phyloP scores from a whole-genome alignment of 1,284 basidiomycete genomes.

The Moesziomyces globuligerus region DNA sequence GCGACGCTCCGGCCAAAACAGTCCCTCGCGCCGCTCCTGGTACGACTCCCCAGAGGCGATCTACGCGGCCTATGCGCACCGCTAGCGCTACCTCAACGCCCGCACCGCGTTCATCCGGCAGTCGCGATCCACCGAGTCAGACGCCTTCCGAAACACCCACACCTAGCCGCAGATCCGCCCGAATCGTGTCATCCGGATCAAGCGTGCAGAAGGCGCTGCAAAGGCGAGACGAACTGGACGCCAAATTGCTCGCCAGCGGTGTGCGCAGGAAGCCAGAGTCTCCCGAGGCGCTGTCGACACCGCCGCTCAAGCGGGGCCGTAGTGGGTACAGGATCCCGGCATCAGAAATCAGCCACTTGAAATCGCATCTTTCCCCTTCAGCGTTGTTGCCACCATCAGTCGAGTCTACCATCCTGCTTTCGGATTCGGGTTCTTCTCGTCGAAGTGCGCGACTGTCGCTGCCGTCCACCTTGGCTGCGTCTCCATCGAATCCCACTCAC shows the following conservation, averaged over 20 bases:
- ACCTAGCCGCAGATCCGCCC: slow-evolving; percentile 39
- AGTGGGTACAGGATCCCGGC: too few species aligned
- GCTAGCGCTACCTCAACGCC: neutral
- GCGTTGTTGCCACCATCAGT: neutral
- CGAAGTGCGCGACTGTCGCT: slow-evolving; percentile 28
- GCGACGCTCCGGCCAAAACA: slow-evolving; percentile 6
- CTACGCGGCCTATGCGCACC: neutral
- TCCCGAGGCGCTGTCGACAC: slow-evolving; percentile 4
- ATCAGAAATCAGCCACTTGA: slow-evolving; percentile 13
- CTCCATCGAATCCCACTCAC: neutral
- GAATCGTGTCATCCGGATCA: slow-evolving; percentile 39
- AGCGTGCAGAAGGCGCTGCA: slow-evolving; percentile 43
- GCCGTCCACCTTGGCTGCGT: neutral
- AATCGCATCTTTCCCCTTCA: neutral
- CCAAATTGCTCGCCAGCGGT: slow-evolving; percentile 24
- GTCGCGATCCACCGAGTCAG: neutral
- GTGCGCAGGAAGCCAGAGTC: slow-evolving; percentile 18
- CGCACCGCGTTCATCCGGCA: slow-evolving; percentile 3
- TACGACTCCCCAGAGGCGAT: neutral
- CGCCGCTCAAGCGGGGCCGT: slow-evolving; percentile 11
- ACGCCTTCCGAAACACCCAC: slow-evolving; percentile 18
- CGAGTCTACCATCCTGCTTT: neutral
- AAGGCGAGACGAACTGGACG: slow-evolving; percentile 45
- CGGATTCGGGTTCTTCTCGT: slow-evolving; percentile 12
- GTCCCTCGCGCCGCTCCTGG: neutral